Percentiles rank a stretch among this genome's conserved stretches.
Conservation (phyloP, 176 grass and related monocot genomes). For the Dendrocalamus sinicus region DNA sequence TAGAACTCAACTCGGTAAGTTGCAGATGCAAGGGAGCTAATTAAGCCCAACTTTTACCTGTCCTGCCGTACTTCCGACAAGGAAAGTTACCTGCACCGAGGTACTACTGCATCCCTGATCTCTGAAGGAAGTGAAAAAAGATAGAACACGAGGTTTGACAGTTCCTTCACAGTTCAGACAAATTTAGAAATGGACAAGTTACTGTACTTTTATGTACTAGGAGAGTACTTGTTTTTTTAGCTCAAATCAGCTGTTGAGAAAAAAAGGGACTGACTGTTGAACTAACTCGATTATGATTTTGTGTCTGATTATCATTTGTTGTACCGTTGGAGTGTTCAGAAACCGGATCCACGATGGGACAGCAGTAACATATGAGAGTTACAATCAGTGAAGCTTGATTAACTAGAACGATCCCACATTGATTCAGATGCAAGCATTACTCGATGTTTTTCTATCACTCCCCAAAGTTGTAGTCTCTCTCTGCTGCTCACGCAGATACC, state of each 20-base stretch:
- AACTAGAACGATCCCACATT: neutral
- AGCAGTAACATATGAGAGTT: neutral
- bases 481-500: neutral
- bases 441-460: neutral
- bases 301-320: neutral
- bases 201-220: neutral
- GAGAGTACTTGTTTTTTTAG: neutral
- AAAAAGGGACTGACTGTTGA: neutral
- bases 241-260: neutral
- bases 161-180: neutral
- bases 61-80: neutral
- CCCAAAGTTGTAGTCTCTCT: neutral
- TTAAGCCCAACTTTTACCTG: constrained; percentile 24
- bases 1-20: neutral
- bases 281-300: neutral
- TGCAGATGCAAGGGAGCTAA: neutral
- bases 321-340: neutral
- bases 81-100: constrained; percentile 10
- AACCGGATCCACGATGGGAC: neutral
- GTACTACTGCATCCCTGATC: neutral
- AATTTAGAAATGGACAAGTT: neutral
- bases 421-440: neutral
- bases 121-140: neutral
- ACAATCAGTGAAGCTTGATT: neutral
- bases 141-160: neutral